Evolutionary conservation across 2,329 filamentous ascomycete genomes (phyloP).

Genomic region (Tolypocladium sp.): DNA sequence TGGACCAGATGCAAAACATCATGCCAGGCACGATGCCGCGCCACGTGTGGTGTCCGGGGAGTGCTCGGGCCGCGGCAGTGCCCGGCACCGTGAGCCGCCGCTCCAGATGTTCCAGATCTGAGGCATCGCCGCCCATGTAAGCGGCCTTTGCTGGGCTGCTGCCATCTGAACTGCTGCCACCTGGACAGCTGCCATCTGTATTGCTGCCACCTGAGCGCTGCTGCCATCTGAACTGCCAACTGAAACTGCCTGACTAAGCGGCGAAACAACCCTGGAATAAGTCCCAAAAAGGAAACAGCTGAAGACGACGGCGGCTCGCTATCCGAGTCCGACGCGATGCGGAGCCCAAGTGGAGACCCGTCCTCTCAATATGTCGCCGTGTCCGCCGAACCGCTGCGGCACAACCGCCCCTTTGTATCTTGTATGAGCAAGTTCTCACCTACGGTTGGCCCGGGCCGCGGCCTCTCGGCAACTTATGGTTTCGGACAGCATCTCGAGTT

Average conservation of each 20-base stretch:
- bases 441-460: neutral
- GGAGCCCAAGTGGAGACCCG: neutral
- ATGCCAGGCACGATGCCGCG: neutral
- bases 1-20: neutral
- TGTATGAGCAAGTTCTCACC: neutral
- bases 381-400: neutral
- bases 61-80: no score
- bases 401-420: neutral
- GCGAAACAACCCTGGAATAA: neutral
- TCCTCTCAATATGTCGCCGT: neutral
- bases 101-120: neutral
- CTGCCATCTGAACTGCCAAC: no score
- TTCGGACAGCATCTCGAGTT: neutral
- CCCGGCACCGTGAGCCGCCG: neutral
- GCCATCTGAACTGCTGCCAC: no score
- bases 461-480: neutral
- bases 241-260: neutral
- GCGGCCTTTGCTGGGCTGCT: neutral
- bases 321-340: neutral
- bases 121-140: neutral
- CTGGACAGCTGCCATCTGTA: no score
- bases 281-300: neutral
- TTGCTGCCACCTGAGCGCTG: no score
- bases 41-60: neutral
- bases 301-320: neutral